Base-by-base conservation (phyloP, 345 rosid species). In the Luvunga scandens region DNA sequence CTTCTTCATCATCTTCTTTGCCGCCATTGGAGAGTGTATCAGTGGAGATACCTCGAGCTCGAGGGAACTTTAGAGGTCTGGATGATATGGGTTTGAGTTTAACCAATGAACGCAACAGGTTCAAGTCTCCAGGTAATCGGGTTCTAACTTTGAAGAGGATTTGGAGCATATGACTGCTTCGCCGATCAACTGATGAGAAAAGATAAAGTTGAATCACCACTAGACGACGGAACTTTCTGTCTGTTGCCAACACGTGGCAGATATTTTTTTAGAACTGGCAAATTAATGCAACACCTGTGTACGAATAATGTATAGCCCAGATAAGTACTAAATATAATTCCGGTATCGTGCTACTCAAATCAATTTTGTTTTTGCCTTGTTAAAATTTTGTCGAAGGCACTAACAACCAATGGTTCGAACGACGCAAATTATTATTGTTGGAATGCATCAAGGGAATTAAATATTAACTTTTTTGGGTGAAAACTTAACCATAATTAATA, bases 71-170 rank as follows among this genome's bases (percentile, higher is more conserved):
- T 25, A 59, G 86, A 72, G 56, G 71, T 24, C 57, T 57, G 38
- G 82, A 75, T 73, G 78, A 38, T 21, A 53, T 72, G 48, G 60
- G 80, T 36, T 56, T 75, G 68, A 82, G 75, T 70, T 53, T 78
- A 48, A 34, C 48, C 3, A 34, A 33, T 6, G 78, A 22, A 34
- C 57, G 66, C 27, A 66, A 21, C 62, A 76, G 80, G 82, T 80
- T 76, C 48, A 81, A 82, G 42, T 66, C 72, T 18, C 60, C 85
- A 79, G 84, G 84, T 69, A 70, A 72, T 69, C 82, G 77, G 86
- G 71, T 77, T 75, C 48, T 78, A 6, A 66, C 85, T 45, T 79
- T 83, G 73, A 83, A 80, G 78, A 78, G 90, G 63, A 81, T 88
- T 31, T 83, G 82, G 71, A 82, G 80, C 71, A 56, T 77, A 45